Percentiles rank a stretch among this genome's conserved stretches.
These are phyloP conservation scores for Curvularia sp. DNA, from an alignment of 2,329 filamentous ascomycete genomes.

Conservation along the genomic window DNA sequence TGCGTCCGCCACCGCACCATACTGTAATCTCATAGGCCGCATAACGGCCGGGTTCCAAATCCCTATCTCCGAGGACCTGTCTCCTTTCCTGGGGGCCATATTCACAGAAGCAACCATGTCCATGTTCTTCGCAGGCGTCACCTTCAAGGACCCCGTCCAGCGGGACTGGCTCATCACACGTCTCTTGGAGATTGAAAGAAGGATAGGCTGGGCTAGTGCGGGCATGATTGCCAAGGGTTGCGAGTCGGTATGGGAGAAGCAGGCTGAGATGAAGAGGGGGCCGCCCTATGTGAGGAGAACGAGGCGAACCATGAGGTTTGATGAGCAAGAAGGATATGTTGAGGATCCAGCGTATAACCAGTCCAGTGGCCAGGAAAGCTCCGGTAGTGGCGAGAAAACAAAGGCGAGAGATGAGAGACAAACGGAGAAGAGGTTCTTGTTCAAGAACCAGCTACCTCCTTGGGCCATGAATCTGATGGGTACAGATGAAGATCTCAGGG, in stretches of 20 bases:
- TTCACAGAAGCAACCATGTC: constrained; percentile 83
- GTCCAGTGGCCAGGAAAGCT: background rate
- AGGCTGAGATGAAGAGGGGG: constrained; percentile 74
- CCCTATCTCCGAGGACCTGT: constrained; percentile 59
- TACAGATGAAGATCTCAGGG: constrained; percentile 73
- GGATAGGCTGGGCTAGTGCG: constrained; percentile 89
- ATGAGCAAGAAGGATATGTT: constrained; percentile 23
- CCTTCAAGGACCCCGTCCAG: constrained; percentile 75
- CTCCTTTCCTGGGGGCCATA: constrained; percentile 78
- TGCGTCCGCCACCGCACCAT: constrained; percentile 72
- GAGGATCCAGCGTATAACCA: constrained; percentile 12
- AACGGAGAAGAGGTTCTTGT: constrained; percentile 57
- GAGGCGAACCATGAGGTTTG: constrained; percentile 19
- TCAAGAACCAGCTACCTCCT: constrained; percentile 68
- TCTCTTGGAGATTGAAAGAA: constrained; percentile 74
- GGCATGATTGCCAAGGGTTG: constrained; percentile 82
- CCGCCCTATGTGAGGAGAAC: constrained; percentile 67
- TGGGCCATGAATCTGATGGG: constrained; percentile 81
- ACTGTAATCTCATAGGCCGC: constrained; percentile 77
- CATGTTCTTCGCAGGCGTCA: constrained; percentile 84
- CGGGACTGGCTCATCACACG: constrained; percentile 78
- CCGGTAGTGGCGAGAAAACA: constrained; percentile 1
- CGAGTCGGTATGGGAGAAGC: constrained; percentile 82
- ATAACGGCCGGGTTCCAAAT: constrained; percentile 74
- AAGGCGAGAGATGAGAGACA: background rate